Evolutionary conservation across 148 eudicot species (phyloP).

Genomic region (Hydrangea macrophylla): DNA sequence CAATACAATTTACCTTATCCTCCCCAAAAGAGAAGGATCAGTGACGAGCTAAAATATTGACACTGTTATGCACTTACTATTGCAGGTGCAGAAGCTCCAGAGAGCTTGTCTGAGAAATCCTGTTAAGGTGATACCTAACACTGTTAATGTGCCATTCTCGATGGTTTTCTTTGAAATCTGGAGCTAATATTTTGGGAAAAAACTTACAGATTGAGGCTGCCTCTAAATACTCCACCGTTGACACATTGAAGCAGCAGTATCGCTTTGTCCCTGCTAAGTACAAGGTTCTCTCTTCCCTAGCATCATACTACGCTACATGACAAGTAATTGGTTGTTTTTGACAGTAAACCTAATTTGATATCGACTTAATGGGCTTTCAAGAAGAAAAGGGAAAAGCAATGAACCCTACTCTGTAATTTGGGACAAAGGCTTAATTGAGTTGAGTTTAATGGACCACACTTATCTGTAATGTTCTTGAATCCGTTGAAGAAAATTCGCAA

Average conservation of each 20-base stretch:
- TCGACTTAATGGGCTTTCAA: too few species aligned
- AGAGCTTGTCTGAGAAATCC: conserved; percentile 87
- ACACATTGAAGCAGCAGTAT: conserved; percentile 74
- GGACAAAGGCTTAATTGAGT: too few species aligned
- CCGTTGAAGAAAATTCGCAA: too few species aligned
- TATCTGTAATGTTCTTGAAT: too few species aligned
- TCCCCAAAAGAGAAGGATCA: neutral
- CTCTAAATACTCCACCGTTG: conserved; percentile 87
- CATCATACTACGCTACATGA: neutral
- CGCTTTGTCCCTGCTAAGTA: conserved; percentile 64
- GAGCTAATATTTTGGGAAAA: conserved; percentile 8
- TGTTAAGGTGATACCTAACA: conserved; percentile 54
- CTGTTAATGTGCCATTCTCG: neutral
- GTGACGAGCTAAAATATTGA: conserved; percentile 10
- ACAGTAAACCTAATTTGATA: neutral
- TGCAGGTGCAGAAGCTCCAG: conserved; percentile 87
- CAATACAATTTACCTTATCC: neutral
- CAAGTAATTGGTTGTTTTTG: neutral
- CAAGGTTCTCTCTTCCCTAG: conserved; percentile 47
- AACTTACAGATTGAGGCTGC: conserved; percentile 63
- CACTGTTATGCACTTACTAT: conserved; percentile 2
- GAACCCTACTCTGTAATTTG: too few species aligned
- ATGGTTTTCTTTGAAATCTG: neutral
- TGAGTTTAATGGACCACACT: too few species aligned
- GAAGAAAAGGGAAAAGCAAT: too few species aligned